phyloP scores from a whole-genome alignment of 352 stramenopile species.

The Aphanomyces stellatus region DNA sequence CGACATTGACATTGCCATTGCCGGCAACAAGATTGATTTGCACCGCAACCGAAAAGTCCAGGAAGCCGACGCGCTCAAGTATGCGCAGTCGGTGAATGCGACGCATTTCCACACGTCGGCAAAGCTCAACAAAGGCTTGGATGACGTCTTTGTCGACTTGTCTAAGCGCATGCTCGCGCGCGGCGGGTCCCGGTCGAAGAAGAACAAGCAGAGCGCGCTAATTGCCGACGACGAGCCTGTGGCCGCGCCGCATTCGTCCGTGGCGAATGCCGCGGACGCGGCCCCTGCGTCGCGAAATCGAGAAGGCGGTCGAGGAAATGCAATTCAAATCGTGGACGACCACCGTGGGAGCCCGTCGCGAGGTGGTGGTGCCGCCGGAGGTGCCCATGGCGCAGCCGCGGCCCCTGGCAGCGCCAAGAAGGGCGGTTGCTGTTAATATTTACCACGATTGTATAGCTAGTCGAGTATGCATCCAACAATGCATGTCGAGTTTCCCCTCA shows the following conservation, averaged over 20 bases:
- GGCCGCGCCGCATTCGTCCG: slow-evolving; percentile 15
- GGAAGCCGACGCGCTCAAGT: slow-evolving; percentile 73
- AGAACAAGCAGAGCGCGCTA: slow-evolving; percentile 61
- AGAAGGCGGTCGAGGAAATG: slow-evolving; percentile 38
- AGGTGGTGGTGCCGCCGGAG: not conserved
- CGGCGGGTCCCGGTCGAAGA: slow-evolving; percentile 38
- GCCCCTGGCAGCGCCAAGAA: not conserved
- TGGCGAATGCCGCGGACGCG: not conserved
- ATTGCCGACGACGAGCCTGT: slow-evolving; percentile 50
- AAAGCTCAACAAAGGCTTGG: slow-evolving; percentile 87
- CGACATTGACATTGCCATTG: slow-evolving; percentile 88
- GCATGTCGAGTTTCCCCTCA: no score
- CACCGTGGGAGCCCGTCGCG: slow-evolving; percentile 24
- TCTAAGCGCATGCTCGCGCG: slow-evolving; percentile 75
- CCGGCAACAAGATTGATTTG: slow-evolving; percentile 89
- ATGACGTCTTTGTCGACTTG: slow-evolving; percentile 87
- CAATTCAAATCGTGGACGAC: slow-evolving; percentile 58
- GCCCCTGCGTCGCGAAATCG: slow-evolving; percentile 28
- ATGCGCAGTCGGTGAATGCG: slow-evolving; percentile 80
- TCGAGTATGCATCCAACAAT: not conserved
- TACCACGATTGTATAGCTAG: slow-evolving; percentile 1
- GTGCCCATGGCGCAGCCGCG: not conserved
- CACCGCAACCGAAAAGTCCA: slow-evolving; percentile 83
- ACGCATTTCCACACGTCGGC: slow-evolving; percentile 87
- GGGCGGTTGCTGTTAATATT: slow-evolving; percentile 18